Percentiles rank a stretch among this genome's conserved stretches.
These are phyloP conservation scores for Nissolia schottii DNA, from an alignment of 306 rosid species.

Conservation along the genomic window DNA sequence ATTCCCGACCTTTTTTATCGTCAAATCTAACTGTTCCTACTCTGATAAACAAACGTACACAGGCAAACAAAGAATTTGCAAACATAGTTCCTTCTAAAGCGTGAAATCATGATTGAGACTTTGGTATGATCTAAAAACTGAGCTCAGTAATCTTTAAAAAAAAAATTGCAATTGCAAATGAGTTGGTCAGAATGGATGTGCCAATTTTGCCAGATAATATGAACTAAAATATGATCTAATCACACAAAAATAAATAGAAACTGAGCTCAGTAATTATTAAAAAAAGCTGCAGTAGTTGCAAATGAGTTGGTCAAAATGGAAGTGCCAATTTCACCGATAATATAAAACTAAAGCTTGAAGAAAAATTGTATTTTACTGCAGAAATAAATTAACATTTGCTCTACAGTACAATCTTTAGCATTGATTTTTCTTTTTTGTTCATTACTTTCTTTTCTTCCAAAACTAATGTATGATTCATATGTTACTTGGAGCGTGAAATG, in stretches of 20 bases:
- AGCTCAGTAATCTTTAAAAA: background rate
- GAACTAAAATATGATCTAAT: background rate
- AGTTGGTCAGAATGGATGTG: background rate
- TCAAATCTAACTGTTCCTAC: no score
- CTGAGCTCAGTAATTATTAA: background rate
- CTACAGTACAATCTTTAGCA: no score
- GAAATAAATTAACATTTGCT: no score
- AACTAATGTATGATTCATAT: no score
- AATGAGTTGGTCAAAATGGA: background rate
- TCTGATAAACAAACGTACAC: no score
- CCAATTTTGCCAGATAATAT: background rate
- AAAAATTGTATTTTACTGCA: no score
- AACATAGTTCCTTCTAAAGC: background rate
- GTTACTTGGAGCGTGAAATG: no score
- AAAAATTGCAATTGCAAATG: background rate
- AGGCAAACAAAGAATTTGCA: background rate
- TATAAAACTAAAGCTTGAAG: background rate
- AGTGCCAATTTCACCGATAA: background rate
- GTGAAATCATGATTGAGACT: background rate
- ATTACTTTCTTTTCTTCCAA: no score
- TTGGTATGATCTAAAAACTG: background rate
- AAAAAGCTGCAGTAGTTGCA: background rate
- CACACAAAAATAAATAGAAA: no score
- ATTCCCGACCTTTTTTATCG: conserved; percentile 1
- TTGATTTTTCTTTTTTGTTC: no score